Percentiles rank a stretch among this genome's conserved stretches.
Evolutionary conservation across 805 yeast genomes (phyloP).

Genomic region (Yarrowia porcina): DNA sequence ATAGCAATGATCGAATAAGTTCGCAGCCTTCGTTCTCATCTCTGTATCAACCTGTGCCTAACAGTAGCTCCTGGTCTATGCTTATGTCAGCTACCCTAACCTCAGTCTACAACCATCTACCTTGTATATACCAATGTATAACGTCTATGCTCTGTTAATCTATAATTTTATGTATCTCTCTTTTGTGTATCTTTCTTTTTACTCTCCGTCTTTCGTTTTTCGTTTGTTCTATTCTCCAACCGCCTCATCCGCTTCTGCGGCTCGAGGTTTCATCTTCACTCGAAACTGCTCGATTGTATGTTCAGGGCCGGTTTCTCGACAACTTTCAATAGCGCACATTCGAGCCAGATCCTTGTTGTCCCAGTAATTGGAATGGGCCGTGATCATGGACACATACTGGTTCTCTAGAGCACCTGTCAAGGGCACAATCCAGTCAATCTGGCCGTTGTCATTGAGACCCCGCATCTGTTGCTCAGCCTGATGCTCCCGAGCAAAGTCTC

Average conservation of each 20-base stretch:
- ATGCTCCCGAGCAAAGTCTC: constrained; percentile 12
- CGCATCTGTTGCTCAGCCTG: constrained; percentile 42
- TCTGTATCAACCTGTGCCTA: too few relatives aligned
- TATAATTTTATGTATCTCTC: not conserved
- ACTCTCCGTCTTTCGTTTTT: too few relatives aligned
- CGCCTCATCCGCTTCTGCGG: not conserved
- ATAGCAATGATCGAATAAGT: too few relatives aligned
- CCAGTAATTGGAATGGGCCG: constrained; percentile 88
- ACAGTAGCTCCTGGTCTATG: too few relatives aligned
- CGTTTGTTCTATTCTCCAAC: not conserved
- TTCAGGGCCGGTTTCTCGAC: constrained; percentile 35
- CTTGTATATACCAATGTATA: too few relatives aligned
- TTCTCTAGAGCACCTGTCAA: constrained; percentile 63
- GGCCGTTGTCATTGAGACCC: constrained; percentile 67
- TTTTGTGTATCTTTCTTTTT: too few relatives aligned
- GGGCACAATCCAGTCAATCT: constrained; percentile 73
- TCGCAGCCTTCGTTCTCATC: too few relatives aligned
- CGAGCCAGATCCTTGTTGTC: constrained; percentile 83
- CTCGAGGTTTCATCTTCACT: constrained; percentile 27
- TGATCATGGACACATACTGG: constrained; percentile 74
- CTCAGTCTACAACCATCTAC: not conserved
- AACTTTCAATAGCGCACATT: constrained; percentile 41
- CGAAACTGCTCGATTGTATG: constrained; percentile 33
- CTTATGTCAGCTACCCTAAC: too few relatives aligned
- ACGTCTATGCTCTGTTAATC: not conserved